These are phyloP conservation scores for Pugionium dolabratum DNA, from an alignment of 345 rosid genomes.

Conservation along the genomic window DNA sequence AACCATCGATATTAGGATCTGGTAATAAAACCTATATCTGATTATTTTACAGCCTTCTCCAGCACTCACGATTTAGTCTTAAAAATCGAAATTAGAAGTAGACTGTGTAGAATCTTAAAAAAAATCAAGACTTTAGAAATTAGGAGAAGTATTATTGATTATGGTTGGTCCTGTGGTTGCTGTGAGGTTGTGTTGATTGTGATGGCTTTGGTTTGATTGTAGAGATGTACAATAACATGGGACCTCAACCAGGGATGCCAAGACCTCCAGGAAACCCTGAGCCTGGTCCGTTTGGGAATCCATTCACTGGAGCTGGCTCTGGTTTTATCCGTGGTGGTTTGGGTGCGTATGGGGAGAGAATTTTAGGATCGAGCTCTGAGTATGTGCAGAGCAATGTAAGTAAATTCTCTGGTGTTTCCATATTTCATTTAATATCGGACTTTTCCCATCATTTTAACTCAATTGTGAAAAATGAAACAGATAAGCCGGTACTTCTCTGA, in stretches of 20 bases:
- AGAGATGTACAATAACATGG: conserved; percentile 48
- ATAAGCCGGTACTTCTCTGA: conserved; percentile 59
- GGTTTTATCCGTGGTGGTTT: conserved; percentile 54
- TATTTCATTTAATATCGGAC: background rate
- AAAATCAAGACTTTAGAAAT: background rate
- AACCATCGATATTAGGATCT: background rate
- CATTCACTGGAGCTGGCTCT: conserved; percentile 51
- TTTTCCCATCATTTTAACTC: no score
- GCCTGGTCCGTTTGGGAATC: conserved; percentile 52
- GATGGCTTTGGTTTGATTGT: conserved; percentile 22
- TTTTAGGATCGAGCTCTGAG: conserved; percentile 57
- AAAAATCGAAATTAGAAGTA: background rate
- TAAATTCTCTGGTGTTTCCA: background rate
- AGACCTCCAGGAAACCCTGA: conserved; percentile 42
- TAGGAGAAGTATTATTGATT: background rate
- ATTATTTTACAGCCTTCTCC: background rate
- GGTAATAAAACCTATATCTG: conserved; percentile 6
- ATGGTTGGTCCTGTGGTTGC: background rate
- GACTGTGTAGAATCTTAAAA: background rate
- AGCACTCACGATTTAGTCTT: background rate
- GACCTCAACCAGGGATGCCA: conserved; percentile 42
- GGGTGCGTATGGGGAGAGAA: conserved; percentile 54
- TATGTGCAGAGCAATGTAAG: conserved; percentile 70
- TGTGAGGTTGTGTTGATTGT: conserved; percentile 6
- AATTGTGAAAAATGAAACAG: no score